Percentiles rank a stretch among this genome's conserved stretches.
These are phyloP conservation scores for Hortaea sp. DNA, from an alignment of 2,329 filamentous ascomycete genomes.

Conservation along the genomic window DNA sequence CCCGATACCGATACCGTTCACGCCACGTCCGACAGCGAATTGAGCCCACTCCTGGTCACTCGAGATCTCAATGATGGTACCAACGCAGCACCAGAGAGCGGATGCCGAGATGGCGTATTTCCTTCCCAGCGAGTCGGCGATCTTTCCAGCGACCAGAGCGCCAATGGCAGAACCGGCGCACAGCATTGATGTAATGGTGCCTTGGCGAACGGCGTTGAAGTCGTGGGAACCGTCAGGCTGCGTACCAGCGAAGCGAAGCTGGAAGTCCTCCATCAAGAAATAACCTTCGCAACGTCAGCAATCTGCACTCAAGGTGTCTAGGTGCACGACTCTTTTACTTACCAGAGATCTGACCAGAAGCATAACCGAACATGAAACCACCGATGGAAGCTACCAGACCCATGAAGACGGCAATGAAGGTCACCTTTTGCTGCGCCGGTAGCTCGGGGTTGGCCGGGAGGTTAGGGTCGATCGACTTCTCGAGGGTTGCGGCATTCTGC, in stretches of 20 bases:
- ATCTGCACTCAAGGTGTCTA: too few relatives aligned
- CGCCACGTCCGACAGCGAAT: slow-evolving; percentile 52
- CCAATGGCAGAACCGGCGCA: slow-evolving; percentile 50
- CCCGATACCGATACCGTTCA: slow-evolving; percentile 58
- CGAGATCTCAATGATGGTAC: slow-evolving; percentile 27
- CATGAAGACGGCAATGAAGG: slow-evolving; percentile 40
- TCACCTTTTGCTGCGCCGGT: slow-evolving; percentile 18
- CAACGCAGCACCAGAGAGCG: slow-evolving; percentile 53
- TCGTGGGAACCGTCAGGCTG: slow-evolving; percentile 25
- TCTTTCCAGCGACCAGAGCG: slow-evolving; percentile 46
- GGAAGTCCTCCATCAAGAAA: slow-evolving; percentile 50
- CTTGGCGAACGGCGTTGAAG: slow-evolving; percentile 52
- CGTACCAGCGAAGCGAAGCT: slow-evolving; percentile 41
- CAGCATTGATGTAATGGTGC: slow-evolving; percentile 51
- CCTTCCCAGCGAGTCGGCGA: slow-evolving; percentile 53
- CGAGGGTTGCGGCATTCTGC: slow-evolving; percentile 20
- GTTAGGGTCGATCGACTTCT: slow-evolving; percentile 17
- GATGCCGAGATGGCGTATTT: slow-evolving; percentile 52
- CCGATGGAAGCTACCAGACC: slow-evolving; percentile 48
- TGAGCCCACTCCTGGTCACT: slow-evolving; percentile 47
- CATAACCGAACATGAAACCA: slow-evolving; percentile 45
- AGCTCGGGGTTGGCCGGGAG: slow-evolving; percentile 7
- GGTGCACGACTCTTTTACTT: too few relatives aligned
- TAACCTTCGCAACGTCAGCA: slow-evolving; percentile 30
- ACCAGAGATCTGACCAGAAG: slow-evolving; percentile 49